These are phyloP conservation scores for Didymellaceae sp. DNA, from an alignment of 2,329 filamentous ascomycete genomes.

Conservation along the genomic window DNA sequence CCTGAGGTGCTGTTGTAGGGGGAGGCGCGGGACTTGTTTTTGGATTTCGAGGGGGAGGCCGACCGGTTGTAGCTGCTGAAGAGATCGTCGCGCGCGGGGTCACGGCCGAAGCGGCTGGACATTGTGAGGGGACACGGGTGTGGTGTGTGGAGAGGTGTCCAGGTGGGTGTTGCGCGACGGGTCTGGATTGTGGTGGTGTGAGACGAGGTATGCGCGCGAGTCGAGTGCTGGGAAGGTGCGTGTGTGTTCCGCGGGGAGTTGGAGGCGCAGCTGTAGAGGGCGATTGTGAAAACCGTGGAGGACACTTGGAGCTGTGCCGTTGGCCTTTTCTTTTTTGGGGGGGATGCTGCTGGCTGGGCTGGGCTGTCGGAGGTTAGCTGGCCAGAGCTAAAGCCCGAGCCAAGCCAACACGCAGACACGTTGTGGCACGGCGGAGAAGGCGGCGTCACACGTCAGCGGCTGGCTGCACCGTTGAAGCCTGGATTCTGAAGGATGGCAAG, in stretches of 20 bases:
- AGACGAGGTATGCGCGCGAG: neutral
- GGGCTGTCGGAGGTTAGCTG: neutral
- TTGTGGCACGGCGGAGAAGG: neutral
- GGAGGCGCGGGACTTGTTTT: conserved; percentile 26
- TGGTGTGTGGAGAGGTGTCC: neutral
- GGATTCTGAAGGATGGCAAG: neutral
- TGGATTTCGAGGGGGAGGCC: conserved; percentile 47
- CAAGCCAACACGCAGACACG: conserved; percentile 7
- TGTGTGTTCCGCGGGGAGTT: neutral
- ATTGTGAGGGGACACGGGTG: conserved; percentile 1
- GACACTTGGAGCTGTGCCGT: conserved; percentile 25
- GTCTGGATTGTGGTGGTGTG: neutral
- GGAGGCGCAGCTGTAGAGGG: conserved; percentile 3
- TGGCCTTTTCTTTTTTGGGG: conserved; percentile 24
- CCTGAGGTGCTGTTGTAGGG: conserved; percentile 24
- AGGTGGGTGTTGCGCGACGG: too few relatives aligned
- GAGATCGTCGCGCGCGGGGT: conserved; percentile 46
- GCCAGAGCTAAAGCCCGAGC: conserved; percentile 20
- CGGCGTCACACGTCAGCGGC: conserved; percentile 5
- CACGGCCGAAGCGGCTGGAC: conserved; percentile 34
- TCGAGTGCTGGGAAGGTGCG: neutral
- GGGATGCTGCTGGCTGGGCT: conserved; percentile 10
- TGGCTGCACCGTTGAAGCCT: conserved; percentile 1
- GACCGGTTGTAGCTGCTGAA: conserved; percentile 50
- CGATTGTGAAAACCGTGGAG: conserved; percentile 22